These are phyloP conservation scores for Neocatenulostroma microsporum DNA, from an alignment of 2,329 filamentous ascomycete genomes.

Conservation along the genomic window DNA sequence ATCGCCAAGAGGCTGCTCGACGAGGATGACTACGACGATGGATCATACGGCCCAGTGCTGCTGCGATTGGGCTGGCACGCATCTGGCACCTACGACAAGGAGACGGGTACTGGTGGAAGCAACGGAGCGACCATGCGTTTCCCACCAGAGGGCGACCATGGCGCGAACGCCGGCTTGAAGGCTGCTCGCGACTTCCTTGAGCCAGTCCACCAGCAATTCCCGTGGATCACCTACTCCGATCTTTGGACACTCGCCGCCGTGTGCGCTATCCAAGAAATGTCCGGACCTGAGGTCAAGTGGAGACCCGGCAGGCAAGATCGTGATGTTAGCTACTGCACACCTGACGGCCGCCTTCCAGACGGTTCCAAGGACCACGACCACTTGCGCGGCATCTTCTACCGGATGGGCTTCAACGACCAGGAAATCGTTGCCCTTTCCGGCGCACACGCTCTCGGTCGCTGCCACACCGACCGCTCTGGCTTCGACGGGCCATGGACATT, in stretches of 20 bases:
- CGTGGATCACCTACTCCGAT: constrained; percentile 94
- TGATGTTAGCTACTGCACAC: constrained; percentile 78
- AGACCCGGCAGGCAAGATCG: constrained; percentile 75
- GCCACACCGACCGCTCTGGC: constrained; percentile 80
- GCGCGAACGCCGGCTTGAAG: constrained; percentile 85
- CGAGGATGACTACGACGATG: constrained; percentile 92
- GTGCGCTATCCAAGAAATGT: constrained; percentile 87
- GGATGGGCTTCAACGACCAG: constrained; percentile 96
- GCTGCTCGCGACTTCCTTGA: constrained; percentile 86
- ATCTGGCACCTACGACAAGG: constrained; percentile 84
- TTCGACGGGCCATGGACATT: constrained; percentile 89
- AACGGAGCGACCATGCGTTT: constrained; percentile 98
- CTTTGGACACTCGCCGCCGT: constrained; percentile 90
- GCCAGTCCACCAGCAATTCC: constrained; percentile 81
- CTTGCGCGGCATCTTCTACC: constrained; percentile 83
- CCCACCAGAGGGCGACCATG: constrained; percentile 77
- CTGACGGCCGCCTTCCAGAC: constrained; percentile 85
- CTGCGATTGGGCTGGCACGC: constrained; percentile 90
- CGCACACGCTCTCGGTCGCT: constrained; percentile 81
- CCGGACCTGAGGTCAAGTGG: constrained; percentile 80
- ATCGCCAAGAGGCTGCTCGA: constrained; percentile 74
- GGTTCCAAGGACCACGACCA: constrained; percentile 69
- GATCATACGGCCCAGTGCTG: constrained; percentile 87
- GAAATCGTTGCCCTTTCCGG: constrained; percentile 88
- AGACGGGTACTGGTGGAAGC: constrained; percentile 81